Base-by-base conservation (phyloP, 129 eudicot species). In the Escallonia herrerae region DNA sequence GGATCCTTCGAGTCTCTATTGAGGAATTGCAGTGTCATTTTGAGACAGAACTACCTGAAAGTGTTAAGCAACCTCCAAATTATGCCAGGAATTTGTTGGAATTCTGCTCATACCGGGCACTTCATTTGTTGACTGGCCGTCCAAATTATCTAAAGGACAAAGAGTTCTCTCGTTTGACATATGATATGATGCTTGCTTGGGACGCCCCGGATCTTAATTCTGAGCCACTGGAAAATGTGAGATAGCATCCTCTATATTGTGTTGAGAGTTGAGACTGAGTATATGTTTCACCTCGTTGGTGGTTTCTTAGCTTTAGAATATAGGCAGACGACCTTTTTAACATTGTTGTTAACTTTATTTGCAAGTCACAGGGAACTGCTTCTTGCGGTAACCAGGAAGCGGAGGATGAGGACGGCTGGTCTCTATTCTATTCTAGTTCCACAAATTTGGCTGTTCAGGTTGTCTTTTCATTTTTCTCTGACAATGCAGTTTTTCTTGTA, bases 111-210 rank as follows among this genome's bases (percentile, higher is more conserved):
- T 85, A 72, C 70, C 63, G 73, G 64, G 80, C 87, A 8, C 72
- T 85, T 11, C 40, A 73, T 58, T 11, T 40, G 14, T 5, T 80
- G 69, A 70, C 76, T 70, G 68, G 58, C 14, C 71, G 77, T 59
- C 65, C 79, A 59, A 74, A 77, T 73, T 72, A 81, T 69, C 65
- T 76, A 56, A 40, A 64, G 44, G 73, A 78, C 70, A 81, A 81
- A 73, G 82, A 85, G 15, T 85, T 85, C 62, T 75, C 78, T n/a
- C 79, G 74, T 15, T 51, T 81, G 67, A 78, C 75, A 41, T 85
- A 68, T 76, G 91, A 85, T 70, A 85, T 85, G 87, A 85, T 85
- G 91, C 76, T 81, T 65, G 87, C 87, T 15, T 85, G 91, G 91
- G 91, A 85, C 67, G 73, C 60, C 33, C 84, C 84, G 11, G 79